Base-by-base conservation (phyloP, 1,284 basidiomycete genomes). In the Sparassis latifolia region DNA sequence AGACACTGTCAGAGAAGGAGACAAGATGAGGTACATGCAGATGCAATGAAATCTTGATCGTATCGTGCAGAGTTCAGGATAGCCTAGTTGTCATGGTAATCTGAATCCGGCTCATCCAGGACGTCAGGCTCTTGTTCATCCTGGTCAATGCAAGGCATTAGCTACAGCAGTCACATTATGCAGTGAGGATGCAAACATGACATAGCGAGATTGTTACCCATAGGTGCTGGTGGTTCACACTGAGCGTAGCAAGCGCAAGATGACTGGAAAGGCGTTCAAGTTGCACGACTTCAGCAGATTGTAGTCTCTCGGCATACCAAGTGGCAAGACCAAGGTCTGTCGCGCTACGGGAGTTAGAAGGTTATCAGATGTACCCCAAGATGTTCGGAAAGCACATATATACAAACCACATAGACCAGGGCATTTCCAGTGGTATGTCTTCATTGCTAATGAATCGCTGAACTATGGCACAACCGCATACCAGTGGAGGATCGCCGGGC, bases 121-220 rank as follows among this genome's bases (percentile, higher is more conserved):
- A n/a, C 2, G 27, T 42, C 41, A 27, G 41, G 41, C 41, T 42
- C 41, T 42, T 42, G 41, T 7, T 7, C 27, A 20, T 29, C 28
- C 41, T 42, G 20, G 41, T 42, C 7, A 20, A 42, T 6, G 28
- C 27, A 29, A 42, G 41, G 9, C 28, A 42, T 7, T 42, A 29
- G 20, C 27, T 42, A n/a, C 6, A 29, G 41, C 6, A 10, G 28
- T 7, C 27, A 27, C 7, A 27, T 42, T 42, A 27, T 29, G 28
- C 7, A 10, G 4, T 5, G 3, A 43, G 30, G 27, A 29, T 42
- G 20, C 43, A 10, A 12, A 45, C 44, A 45, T 45, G 44, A 33
- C 32, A 31, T 10, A 45, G 44, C 4, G 44, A 45, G 20, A 45
- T 45, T 33, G 44, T 45, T 4, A 45, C 44, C 44, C 44, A 45